phyloP scores from a whole-genome alignment of 257 asterid genomes.

The Nicotiana tabacum region DNA sequence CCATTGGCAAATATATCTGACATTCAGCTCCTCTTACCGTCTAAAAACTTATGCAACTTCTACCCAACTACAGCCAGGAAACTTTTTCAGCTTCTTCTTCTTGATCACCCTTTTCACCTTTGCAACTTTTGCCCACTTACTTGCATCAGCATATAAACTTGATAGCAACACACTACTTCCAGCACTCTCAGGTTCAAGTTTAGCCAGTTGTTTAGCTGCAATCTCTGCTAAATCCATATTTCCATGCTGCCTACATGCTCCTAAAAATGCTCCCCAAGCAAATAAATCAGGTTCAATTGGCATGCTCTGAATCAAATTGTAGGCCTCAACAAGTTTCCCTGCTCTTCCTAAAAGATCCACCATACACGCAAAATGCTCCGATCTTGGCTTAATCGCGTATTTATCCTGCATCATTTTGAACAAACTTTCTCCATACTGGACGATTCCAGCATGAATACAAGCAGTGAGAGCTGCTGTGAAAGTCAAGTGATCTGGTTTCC shows the following conservation, averaged over 20 bases:
- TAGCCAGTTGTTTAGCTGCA: constrained; percentile 45
- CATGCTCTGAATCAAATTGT: constrained; percentile 42
- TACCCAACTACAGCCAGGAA: constrained; percentile 59
- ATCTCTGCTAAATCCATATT: constrained; percentile 48
- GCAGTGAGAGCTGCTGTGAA: constrained; percentile 69
- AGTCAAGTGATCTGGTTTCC: constrained; percentile 53
- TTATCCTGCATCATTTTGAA: constrained; percentile 50
- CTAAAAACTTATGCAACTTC: constrained; percentile 27
- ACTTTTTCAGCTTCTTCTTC: constrained; percentile 42
- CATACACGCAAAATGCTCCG: constrained; percentile 75
- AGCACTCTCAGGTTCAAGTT: constrained; percentile 60
- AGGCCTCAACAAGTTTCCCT: constrained; percentile 54
- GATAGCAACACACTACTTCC: constrained; percentile 47
- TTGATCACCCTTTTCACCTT: constrained; percentile 46
- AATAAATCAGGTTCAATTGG: constrained; percentile 48
- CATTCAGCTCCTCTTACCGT: not conserved
- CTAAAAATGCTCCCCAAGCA: constrained; percentile 76
- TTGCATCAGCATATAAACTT: constrained; percentile 39
- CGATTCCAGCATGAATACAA: constrained; percentile 57
- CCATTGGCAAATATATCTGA: not conserved
- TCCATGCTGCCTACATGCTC: constrained; percentile 59
- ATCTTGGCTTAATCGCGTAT: constrained; percentile 44
- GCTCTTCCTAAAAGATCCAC: constrained; percentile 69
- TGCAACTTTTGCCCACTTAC: constrained; percentile 45
- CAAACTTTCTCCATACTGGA: constrained; percentile 44